These are phyloP conservation scores for Alternaria angustiovoidea DNA, from an alignment of 2,329 filamentous ascomycete species.

Conservation along the genomic window DNA sequence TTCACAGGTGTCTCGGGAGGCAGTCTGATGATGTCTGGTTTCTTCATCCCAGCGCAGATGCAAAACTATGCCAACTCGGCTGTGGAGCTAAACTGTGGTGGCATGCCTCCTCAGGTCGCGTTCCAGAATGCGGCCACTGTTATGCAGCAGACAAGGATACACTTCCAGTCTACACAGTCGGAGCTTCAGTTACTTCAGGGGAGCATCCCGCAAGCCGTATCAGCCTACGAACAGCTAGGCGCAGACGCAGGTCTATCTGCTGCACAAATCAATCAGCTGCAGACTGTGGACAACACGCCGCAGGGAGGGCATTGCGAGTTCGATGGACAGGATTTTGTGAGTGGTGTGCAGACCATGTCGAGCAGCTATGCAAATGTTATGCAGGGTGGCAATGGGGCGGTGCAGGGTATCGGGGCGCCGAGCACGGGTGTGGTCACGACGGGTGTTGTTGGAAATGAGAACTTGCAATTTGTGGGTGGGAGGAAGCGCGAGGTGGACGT, in stretches of 20 bases:
- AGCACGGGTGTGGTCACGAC: slow-evolving; percentile 57
- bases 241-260: slow-evolving; percentile 54
- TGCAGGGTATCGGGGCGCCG: slow-evolving; percentile 56
- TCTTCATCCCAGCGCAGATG: slow-evolving; percentile 66
- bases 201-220: slow-evolving; percentile 60
- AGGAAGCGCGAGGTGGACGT: slow-evolving; percentile 31
- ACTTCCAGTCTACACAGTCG: slow-evolving; percentile 64
- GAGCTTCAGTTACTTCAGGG: slow-evolving; percentile 61
- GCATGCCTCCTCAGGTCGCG: slow-evolving; percentile 61
- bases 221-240: slow-evolving; percentile 62
- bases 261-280: slow-evolving; percentile 59
- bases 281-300: slow-evolving; percentile 66
- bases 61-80: slow-evolving; percentile 60
- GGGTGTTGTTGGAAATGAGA: slow-evolving; percentile 60
- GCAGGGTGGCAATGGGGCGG: slow-evolving; percentile 61
- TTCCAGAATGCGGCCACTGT: slow-evolving; percentile 57
- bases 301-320: slow-evolving; percentile 67
- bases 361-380: slow-evolving; percentile 63
- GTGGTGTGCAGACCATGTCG: slow-evolving; percentile 66
- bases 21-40: slow-evolving; percentile 62
- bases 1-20: slow-evolving; percentile 68
- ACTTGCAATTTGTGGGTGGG: slow-evolving; percentile 51
- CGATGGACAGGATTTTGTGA: slow-evolving; percentile 62
- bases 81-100: slow-evolving; percentile 66
- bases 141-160: slow-evolving; percentile 59